Percentiles rank a stretch among this genome's conserved stretches.
Conservation (phyloP, 2,329 filamentous ascomycete species). For the Tolypocladium guangdongense region DNA sequence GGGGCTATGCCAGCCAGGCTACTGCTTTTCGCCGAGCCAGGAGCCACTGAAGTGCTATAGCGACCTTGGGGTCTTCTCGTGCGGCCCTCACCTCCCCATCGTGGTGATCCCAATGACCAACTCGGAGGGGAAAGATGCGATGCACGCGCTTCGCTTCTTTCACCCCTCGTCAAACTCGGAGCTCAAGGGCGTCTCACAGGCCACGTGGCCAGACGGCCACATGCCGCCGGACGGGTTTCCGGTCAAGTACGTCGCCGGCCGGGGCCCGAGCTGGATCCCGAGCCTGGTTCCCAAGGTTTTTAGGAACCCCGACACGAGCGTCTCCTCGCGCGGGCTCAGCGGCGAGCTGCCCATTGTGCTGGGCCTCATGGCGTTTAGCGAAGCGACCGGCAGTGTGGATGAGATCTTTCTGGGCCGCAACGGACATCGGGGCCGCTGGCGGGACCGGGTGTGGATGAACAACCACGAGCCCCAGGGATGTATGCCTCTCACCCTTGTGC, state of each 20-base stretch:
- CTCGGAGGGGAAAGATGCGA: conserved; percentile 4
- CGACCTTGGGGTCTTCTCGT: conserved; percentile 21
- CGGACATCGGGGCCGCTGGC: conserved; percentile 13
- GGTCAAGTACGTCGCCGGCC: conserved; percentile 19
- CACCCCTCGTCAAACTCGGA: conserved; percentile 2
- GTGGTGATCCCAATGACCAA: conserved; percentile 13
- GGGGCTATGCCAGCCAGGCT: neutral
- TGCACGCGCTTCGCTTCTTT: conserved; percentile 20
- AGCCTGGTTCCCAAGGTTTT: conserved; percentile 23
- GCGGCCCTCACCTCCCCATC: conserved; percentile 24
- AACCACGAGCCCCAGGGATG: conserved; percentile 12
- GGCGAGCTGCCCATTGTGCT: conserved; percentile 28
- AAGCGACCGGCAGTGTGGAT: conserved; percentile 6
- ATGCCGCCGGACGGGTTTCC: conserved; percentile 6
- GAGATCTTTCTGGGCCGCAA: conserved; percentile 12
- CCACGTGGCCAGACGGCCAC: conserved; percentile 9
- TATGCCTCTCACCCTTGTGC: conserved; percentile 9
- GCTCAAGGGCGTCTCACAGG: conserved; percentile 16
- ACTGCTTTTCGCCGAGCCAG: neutral
- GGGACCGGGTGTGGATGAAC: conserved; percentile 12
- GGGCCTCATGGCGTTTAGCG: conserved; percentile 27
- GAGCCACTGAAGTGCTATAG: conserved; percentile 9
- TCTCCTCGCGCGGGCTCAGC: conserved; percentile 20
- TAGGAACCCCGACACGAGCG: conserved; percentile 3
- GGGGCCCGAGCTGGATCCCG: conserved; percentile 26